Base-by-base conservation (phyloP, 257 asterid genomes). In the Gentiana straminea region DNA sequence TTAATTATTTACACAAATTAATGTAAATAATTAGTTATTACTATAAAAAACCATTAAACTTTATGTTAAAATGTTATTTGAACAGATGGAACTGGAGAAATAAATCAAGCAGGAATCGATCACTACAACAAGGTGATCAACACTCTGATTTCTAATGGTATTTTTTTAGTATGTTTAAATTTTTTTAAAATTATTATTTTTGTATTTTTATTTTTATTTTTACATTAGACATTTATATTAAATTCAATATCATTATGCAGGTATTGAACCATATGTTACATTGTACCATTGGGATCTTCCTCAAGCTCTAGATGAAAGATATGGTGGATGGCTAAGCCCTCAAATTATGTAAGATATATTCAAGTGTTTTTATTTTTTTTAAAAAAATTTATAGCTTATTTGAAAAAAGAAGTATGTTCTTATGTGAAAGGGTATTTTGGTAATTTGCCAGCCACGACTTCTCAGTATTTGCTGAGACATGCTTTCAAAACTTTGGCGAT, bases 401-500 rank as follows among this genome's bases (percentile, higher is more conserved):
- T 24, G 24, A 24, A 24, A 24, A 24, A 24, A 24, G 24, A 24
- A 24, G 24, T 0, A 24, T 24, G 24, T 24, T 24, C 24, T 24
- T 24, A 24, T 24, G 24, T 24, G 10, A 6, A 55, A 24, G 3
- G 49, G n/a, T 24, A 24, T 1, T 24, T 24, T 37, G 2, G 13
- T 9, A 13, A 39, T 52, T 33, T 59, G 33, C 63, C 82, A 91
- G 98, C 69, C 55, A 63, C 3, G 98, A 91, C 68, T 91, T 67
- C 37, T 57, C 84, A 12, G 54, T 47, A 1, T 91, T 74, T 57
- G 94, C 95, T 2, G 97, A 88, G 45, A 83, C 93, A 0, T 91
- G 98, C 64, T 91, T 84, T 49, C 76, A 73, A 72, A 78, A 66
- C 59, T 91, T 84, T 57, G 97, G 98, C 0, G 97, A 84, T 46